Base-by-base conservation (phyloP, 2,329 filamentous ascomycete species). In the Orbilia ellipsospora region DNA sequence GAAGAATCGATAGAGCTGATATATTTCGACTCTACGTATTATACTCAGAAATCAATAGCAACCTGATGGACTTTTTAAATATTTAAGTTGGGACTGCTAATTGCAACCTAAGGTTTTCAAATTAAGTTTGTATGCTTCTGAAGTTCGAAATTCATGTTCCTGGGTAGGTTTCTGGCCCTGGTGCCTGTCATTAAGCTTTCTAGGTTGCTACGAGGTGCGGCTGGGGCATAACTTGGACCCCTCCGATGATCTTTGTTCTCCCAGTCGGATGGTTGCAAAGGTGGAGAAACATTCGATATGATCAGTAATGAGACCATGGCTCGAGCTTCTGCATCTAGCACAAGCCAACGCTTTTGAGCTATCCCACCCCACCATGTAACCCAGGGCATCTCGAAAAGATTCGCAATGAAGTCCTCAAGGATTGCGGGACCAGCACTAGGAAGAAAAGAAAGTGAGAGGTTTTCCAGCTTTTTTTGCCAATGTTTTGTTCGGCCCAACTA, bases 291-390 rank as follows among this genome's bases (percentile, higher is more conserved):
- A 36, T 7, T 7, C 31, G 31, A 36, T 36, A 18, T 23, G 16
- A 23, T 13, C 48, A 13, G 8, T 12, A 18, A 52, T n/a, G 48
- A 23, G n/a, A 4, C 48, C 15, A 4, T 3, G 48, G 48, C 12
- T 52, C 2, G 48, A 52, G 18, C 48, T 52, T 52, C 48, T 52
- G 15, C 15, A 52, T 52, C 18, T 4, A 23, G 48, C 48, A 52
- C 48, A 52, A n/a, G 16, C 48, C 44, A 52, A 52, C 48, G 12
- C 16, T 18, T 18, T 18, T 20, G 10, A 13, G 48, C 18, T 23
- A 36, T 36, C 3, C 48, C 16, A 52, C 4, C 20, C 12, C 20
- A 23, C 44, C 26, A 48, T 48, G 48, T 52, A 52, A 52, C 48
- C 44, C 31, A 36, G 31, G 31, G 31, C 10, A 7, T 36, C 6